Percentiles rank a stretch among this genome's conserved stretches.
Evolutionary conservation across 441 rosid species (phyloP).

Genomic region (Pelargonium myrrhifolium): DNA sequence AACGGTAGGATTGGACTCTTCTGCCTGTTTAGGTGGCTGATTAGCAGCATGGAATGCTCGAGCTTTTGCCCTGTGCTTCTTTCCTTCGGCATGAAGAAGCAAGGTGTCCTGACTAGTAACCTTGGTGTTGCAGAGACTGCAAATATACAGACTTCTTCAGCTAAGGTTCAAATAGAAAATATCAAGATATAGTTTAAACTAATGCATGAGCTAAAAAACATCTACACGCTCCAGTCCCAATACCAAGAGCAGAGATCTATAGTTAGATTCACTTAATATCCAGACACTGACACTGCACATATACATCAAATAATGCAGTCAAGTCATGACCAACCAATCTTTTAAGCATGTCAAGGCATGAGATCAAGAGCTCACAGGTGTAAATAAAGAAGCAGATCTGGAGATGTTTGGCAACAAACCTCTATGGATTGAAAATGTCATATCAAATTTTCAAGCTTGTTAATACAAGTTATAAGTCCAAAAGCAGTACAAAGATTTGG

Average conservation of each 20-base stretch:
- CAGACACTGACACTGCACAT: neutral
- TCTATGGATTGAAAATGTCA: neutral
- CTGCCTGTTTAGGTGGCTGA: conserved; percentile 40
- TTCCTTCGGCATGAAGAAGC: conserved; percentile 91
- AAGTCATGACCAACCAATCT: no score
- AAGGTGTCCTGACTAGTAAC: conserved; percentile 82
- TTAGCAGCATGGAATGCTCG: conserved; percentile 57
- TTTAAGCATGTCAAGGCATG: no score
- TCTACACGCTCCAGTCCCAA: neutral
- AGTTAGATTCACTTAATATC: neutral
- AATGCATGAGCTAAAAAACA: neutral
- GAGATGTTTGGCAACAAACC: neutral
- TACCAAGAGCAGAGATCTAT: neutral
- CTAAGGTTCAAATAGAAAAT: neutral
- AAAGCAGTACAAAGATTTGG: neutral
- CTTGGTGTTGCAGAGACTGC: conserved; percentile 75
- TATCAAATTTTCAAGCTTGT: no score
- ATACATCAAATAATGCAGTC: no score
- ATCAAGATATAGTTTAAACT: neutral
- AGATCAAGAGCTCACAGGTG: no score
- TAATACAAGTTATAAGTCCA: neutral
- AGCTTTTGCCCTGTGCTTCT: conserved; percentile 83
- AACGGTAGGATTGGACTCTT: conserved; percentile 31
- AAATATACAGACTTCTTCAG: conserved; percentile 1
- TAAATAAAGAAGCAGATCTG: neutral